These are phyloP conservation scores for Rhododendron ovatum DNA, from an alignment of 148 eudicot species.

Conservation along the genomic window DNA sequence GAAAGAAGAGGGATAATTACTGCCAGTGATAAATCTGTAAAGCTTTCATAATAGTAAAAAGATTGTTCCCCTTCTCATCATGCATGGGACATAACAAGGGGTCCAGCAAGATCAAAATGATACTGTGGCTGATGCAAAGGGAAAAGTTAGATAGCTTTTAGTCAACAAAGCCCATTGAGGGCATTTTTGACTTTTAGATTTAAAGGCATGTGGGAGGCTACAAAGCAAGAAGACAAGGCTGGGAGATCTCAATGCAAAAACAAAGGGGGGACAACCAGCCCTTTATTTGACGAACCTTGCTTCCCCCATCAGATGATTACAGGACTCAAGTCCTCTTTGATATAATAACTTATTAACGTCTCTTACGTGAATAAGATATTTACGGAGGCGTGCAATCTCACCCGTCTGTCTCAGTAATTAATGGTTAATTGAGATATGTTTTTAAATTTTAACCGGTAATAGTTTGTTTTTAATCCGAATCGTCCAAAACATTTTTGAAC, in stretches of 20 bases:
- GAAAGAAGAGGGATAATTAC: not conserved
- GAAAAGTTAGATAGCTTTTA: slow-evolving; percentile 7
- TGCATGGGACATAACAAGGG: not conserved
- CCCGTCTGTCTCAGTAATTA: rapidly evolving
- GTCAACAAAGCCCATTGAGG: slow-evolving; percentile 9
- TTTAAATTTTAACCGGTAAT: too few species aligned
- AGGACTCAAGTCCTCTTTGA: not conserved
- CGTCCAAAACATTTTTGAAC: too few species aligned
- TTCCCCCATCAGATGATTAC: not conserved
- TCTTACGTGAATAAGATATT: too few species aligned
- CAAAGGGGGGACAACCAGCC: not conserved
- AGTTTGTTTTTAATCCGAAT: too few species aligned
- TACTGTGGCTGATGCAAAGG: not conserved
- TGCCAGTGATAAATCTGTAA: not conserved
- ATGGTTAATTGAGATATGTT: too few species aligned
- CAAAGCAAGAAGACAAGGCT: not conserved
- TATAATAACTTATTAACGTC: too few species aligned
- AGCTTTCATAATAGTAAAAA: not conserved
- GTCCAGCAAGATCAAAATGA: not conserved
- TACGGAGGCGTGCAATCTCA: too few species aligned
- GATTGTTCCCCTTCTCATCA: not conserved
- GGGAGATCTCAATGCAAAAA: slow-evolving; percentile 8
- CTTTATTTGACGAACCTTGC: not conserved
- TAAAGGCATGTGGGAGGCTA: slow-evolving; percentile 8
- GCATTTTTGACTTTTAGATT: slow-evolving; percentile 7